These are phyloP conservation scores for Diaporthe destruens DNA, from an alignment of 2,329 filamentous ascomycete genomes.

Conservation along the genomic window DNA sequence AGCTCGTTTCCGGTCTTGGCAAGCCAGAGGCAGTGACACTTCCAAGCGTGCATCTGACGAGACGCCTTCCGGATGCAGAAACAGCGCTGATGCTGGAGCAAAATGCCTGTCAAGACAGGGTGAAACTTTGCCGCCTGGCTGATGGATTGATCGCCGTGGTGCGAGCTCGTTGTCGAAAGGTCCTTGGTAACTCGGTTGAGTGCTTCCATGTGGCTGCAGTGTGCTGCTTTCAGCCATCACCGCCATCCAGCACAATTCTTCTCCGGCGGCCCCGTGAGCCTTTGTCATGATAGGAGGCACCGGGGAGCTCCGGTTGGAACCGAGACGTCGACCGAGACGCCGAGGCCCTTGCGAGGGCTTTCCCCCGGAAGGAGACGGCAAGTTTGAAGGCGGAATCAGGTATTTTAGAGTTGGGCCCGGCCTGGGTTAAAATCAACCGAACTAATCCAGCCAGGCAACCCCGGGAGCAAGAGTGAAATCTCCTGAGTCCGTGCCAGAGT, in stretches of 20 bases:
- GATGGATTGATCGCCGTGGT: conserved; percentile 27
- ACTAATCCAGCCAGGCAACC: conserved; percentile 19
- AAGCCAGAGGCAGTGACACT: conserved; percentile 21
- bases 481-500: conserved; percentile 34
- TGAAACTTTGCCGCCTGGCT: conserved; percentile 6
- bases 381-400: conserved; percentile 21
- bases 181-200: not conserved
- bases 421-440: conserved; percentile 16
- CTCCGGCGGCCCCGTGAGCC: not conserved
- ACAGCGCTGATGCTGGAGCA: conserved; percentile 35
- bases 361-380: conserved; percentile 11
- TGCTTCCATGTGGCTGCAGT: not conserved
- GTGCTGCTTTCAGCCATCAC: not conserved
- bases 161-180: conserved; percentile 14
- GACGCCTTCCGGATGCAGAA: conserved; percentile 23
- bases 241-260: not conserved
- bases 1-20: conserved; percentile 35
- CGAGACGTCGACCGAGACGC: conserved; percentile 22
- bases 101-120: conserved; percentile 21
- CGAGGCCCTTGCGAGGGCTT: conserved; percentile 23
- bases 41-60: conserved; percentile 28
- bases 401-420: conserved; percentile 24
- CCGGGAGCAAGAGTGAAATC: conserved; percentile 22
- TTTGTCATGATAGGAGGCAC: not conserved
- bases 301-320: conserved; percentile 22